These are phyloP conservation scores for Tolypocladium pustulatum DNA, from an alignment of 2,329 filamentous ascomycete genomes.

Conservation along the genomic window DNA sequence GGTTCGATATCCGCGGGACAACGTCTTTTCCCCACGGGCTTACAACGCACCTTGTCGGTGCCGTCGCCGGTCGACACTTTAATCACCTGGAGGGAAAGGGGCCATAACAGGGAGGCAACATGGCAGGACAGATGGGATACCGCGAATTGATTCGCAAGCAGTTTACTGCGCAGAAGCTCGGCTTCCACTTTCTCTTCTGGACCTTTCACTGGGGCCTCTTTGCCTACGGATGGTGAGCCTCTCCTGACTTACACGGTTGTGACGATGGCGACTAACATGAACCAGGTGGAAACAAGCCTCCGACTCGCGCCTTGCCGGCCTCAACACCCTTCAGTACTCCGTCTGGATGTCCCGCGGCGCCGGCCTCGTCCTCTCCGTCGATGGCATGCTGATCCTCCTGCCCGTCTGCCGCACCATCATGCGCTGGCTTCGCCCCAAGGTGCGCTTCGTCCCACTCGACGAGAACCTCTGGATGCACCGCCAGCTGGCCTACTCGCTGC, in stretches of 20 bases:
- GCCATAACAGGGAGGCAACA: conserved; percentile 10
- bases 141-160: conserved; percentile 46
- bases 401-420: conserved; percentile 92
- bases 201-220: conserved; percentile 70
- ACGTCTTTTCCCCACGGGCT: not conserved
- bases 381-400: conserved; percentile 78
- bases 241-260: not conserved
- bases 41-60: not conserved
- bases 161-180: conserved; percentile 58
- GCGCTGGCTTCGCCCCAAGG: conserved; percentile 73
- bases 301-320: conserved; percentile 57
- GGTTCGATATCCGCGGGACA: not conserved
- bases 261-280: not conserved
- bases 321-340: conserved; percentile 77
- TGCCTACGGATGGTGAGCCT: conserved; percentile 63
- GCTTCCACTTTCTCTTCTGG: conserved; percentile 79
- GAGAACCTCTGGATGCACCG: conserved; percentile 96
- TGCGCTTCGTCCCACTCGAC: conserved; percentile 84
- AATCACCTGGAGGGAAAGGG: not conserved
- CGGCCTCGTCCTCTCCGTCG: conserved; percentile 72
- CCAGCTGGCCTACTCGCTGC: conserved; percentile 81
- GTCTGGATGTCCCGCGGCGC: conserved; percentile 96
- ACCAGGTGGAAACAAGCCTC: conserved; percentile 65
- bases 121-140: conserved; percentile 30
- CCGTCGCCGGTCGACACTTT: conserved; percentile 45